Evolutionary conservation across 2,329 filamentous ascomycete species (phyloP), one percentile per base, ranked within the genome.

Genomic region (Diplocarpon mali): DNA sequence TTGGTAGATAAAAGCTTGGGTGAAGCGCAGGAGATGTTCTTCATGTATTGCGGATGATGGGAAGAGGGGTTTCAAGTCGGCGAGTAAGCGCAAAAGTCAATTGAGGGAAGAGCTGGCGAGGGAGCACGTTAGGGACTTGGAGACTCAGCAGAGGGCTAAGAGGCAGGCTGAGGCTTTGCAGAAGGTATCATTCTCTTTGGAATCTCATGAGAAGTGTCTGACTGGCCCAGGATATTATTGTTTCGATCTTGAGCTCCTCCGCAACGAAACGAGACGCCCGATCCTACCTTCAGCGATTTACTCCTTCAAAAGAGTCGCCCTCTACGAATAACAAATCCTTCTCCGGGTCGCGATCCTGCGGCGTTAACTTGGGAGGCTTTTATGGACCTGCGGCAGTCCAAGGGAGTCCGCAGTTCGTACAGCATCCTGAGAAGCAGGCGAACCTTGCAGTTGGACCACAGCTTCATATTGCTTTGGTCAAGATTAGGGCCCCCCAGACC

Each of bases 261-360:
- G 85, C 89, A 5, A 95, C 90, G 0, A 94, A 89, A 65, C 80
- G 92, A 57, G 92, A 98, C 67, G 88, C 89, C 38, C 89, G 85
- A 64, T 80, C 85, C 31, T 98, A 95, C 60, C 73, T 98, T 13
- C 83, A 92, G 55, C 89, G 87, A 49, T 94, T 95, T 62, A 80
- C 78, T 40, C 65, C 67, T 8, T 49, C 61, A 49, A 47, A 60
- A 51, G 42, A 58, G 54, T 14, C 53, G n/a, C 56, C 61, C 52
- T 27, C 39, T 13, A 31, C 24, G 27, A 35, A 13, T n/a, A 15
- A 35, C 5, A 35, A 48, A 15, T 9, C 8, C 14, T 6, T 27
- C 10, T 15, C 39, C 31, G 29, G 40, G 13, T 24, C 20, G 14
- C 35, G 28, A 41, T 50, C 45, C 60, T 64, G 48, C 11, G 75